phyloP scores from a whole-genome alignment of 192 early-diverging fungal genomes.

The Cladochytrium replicatum region DNA sequence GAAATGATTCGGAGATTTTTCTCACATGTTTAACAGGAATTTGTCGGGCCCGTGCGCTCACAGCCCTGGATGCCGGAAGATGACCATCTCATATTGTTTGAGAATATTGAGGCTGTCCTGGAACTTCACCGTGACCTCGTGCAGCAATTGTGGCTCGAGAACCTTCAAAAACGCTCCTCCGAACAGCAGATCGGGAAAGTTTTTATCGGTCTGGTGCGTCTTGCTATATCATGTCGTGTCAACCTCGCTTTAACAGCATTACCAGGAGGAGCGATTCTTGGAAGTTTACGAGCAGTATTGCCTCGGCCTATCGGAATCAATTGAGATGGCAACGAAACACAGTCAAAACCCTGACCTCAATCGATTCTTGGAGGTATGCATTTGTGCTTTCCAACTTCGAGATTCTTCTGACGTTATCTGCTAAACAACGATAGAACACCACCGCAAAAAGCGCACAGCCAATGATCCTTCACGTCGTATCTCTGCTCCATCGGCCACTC shows the following conservation, averaged over 20 bases:
- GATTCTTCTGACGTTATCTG: not conserved
- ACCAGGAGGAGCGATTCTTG: conserved; percentile 19
- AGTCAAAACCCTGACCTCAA: conserved; percentile 11
- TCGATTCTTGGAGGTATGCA: conserved; percentile 18
- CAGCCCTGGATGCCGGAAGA: not conserved
- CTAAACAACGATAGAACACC: conserved; percentile 6
- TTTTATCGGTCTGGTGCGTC: not conserved
- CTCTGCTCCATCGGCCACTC: conserved; percentile 19
- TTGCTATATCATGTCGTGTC: not conserved
- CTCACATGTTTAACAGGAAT: not conserved
- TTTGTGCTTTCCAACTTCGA: not conserved
- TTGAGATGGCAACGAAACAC: conserved; percentile 18
- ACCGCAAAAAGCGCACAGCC: conserved; percentile 9
- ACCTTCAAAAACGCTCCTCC: too few species aligned
- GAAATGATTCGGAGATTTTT: not conserved
- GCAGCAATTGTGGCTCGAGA: not conserved
- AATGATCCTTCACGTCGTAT: conserved; percentile 22
- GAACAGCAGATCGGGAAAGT: too few species aligned
- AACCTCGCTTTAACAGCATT: not conserved
- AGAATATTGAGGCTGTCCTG: conserved; percentile 15
- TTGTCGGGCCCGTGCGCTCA: too few species aligned
- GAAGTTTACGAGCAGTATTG: conserved; percentile 21
- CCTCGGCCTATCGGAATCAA: conserved; percentile 9
- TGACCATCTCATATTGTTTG: conserved; percentile 18
- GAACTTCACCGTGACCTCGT: conserved; percentile 6